These are phyloP conservation scores for Daldinia vernicosa DNA, from an alignment of 495 filamentous ascomycete species.

Conservation along the genomic window DNA sequence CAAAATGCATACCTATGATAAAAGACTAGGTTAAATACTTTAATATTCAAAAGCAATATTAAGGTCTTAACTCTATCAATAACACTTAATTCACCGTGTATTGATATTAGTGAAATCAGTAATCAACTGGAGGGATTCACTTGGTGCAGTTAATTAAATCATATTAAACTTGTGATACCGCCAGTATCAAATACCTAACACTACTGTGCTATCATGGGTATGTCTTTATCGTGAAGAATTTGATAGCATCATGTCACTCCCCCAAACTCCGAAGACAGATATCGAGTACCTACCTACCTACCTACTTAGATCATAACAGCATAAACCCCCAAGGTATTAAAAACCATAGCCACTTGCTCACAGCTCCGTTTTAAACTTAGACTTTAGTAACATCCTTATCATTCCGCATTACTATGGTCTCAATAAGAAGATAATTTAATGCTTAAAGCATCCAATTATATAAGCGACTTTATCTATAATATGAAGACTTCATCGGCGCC, in stretches of 20 bases:
- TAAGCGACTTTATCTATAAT: slow-evolving; percentile 14
- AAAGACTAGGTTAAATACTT: too few relatives aligned
- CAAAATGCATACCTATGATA: too few relatives aligned
- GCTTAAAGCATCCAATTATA: not conserved
- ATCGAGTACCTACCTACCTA: too few relatives aligned
- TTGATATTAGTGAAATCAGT: not conserved
- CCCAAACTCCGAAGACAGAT: not conserved
- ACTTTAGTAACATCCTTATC: not conserved
- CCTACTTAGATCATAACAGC: not conserved
- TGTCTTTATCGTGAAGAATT: not conserved
- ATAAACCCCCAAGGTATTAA: not conserved
- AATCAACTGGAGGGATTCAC: not conserved
- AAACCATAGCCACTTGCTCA: not conserved
- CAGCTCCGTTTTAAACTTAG: not conserved
- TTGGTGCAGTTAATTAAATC: not conserved
- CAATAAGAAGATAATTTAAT: not conserved
- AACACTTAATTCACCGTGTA: not conserved
- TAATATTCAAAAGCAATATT: too few relatives aligned
- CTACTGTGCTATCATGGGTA: not conserved
- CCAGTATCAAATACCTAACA: not conserved
- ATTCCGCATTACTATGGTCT: not conserved
- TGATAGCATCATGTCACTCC: not conserved
- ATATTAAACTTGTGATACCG: not conserved
- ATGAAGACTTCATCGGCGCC: slow-evolving; percentile 12
- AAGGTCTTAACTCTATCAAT: too few relatives aligned